Percentiles rank a stretch among this genome's conserved stretches.
Evolutionary conservation across 306 rosid genomes (phyloP).

Genomic region (Canavalia ensiformis): DNA sequence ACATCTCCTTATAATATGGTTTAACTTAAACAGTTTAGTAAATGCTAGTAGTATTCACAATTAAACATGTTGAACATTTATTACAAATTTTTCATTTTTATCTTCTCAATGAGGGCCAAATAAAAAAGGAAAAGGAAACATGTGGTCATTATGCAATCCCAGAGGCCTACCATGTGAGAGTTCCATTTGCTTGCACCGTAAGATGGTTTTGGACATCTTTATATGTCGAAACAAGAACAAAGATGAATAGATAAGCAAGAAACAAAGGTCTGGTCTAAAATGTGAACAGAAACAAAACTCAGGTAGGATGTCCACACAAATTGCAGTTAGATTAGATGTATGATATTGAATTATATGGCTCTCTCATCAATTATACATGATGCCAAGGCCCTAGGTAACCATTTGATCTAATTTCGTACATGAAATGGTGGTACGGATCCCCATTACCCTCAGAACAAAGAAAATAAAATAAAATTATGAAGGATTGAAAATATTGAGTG

Average conservation of each 20-base stretch:
- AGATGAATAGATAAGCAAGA: neutral
- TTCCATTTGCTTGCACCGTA: slow-evolving; percentile 7
- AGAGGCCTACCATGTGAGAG: slow-evolving; percentile 54
- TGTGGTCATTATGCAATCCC: slow-evolving; percentile 17
- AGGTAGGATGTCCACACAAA: slow-evolving; percentile 41
- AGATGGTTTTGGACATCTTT: slow-evolving; percentile 34
- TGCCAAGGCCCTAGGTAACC: slow-evolving; percentile 27
- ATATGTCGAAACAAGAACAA: slow-evolving; percentile 31
- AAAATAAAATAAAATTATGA: neutral
- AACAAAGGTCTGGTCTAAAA: neutral
- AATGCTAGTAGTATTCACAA: neutral
- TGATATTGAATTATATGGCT: slow-evolving; percentile 14
- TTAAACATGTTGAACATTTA: neutral
- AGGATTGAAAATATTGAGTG: slow-evolving; percentile 8
- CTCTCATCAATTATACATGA: slow-evolving; percentile 40
- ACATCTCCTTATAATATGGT: neutral
- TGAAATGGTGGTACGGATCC: slow-evolving; percentile 53
- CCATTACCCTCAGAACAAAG: slow-evolving; percentile 31
- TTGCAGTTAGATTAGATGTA: slow-evolving; percentile 11
- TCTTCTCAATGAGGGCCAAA: neutral
- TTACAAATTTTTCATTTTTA: neutral
- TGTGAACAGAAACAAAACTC: slow-evolving; percentile 32
- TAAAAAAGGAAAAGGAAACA: neutral
- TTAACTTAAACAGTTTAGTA: neutral
- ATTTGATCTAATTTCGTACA: slow-evolving; percentile 45